Evolutionary conservation across 495 filamentous ascomycete species (phyloP).

Genomic region (Penicillium cinerascens): DNA sequence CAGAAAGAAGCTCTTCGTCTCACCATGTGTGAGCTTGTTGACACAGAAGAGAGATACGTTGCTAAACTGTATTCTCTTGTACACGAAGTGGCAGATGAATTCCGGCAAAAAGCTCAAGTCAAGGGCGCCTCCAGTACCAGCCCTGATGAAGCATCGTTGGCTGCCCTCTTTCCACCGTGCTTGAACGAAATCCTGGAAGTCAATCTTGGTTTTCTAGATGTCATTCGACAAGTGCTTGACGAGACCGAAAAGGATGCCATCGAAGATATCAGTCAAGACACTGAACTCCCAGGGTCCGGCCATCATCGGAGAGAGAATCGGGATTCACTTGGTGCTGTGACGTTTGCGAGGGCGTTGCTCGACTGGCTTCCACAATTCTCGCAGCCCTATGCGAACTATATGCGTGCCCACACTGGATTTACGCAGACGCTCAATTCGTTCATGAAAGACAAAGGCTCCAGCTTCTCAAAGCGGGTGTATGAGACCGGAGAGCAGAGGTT

Average conservation of each 20-base stretch:
- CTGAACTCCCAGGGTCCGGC: constrained; percentile 37
- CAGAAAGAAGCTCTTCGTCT: constrained; percentile 81
- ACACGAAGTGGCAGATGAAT: constrained; percentile 69
- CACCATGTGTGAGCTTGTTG: constrained; percentile 86
- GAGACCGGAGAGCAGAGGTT: constrained; percentile 87
- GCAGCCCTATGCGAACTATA: constrained; percentile 85
- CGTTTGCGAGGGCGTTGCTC: constrained; percentile 71
- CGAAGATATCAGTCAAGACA: constrained; percentile 57
- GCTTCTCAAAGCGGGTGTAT: constrained; percentile 72
- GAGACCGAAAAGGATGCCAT: constrained; percentile 79
- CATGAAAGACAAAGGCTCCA: constrained; percentile 68
- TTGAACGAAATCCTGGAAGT: constrained; percentile 72
- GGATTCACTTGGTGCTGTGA: constrained; percentile 70
- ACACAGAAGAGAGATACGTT: constrained; percentile 94
- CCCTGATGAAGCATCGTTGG: constrained; percentile 66
- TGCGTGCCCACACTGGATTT: constrained; percentile 79
- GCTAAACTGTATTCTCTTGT: constrained; percentile 78
- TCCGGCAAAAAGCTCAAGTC: constrained; percentile 61
- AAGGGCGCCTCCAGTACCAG: constrained; percentile 60
- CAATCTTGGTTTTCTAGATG: constrained; percentile 73
- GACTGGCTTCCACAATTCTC: constrained; percentile 91
- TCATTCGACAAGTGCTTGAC: constrained; percentile 71
- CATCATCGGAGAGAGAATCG: constrained; percentile 44
- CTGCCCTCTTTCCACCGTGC: constrained; percentile 75
- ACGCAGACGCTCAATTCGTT: constrained; percentile 73